Evolutionary conservation across 805 yeast species (phyloP).

Genomic region (Lachancea sp.): DNA sequence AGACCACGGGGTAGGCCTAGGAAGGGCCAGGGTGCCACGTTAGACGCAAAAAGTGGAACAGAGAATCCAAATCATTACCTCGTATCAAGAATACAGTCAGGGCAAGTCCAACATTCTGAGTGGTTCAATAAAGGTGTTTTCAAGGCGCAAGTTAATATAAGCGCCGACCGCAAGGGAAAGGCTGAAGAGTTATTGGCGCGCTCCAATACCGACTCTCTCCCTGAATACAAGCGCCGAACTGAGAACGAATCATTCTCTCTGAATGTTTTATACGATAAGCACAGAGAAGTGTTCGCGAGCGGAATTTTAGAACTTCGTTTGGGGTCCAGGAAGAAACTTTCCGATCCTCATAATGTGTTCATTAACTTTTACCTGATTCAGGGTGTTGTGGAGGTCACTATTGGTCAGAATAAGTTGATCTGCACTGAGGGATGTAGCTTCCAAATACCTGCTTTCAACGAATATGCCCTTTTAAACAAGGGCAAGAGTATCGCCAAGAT

Average conservation of each 20-base stretch:
- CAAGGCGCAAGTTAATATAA: constrained; percentile 27
- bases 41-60: not conserved
- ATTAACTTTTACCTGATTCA: constrained; percentile 68
- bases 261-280: constrained; percentile 57
- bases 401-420: constrained; percentile 52
- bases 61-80: constrained; percentile 20
- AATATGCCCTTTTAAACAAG: constrained; percentile 59
- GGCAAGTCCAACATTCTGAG: constrained; percentile 19
- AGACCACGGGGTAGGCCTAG: constrained; percentile 29
- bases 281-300: constrained; percentile 59
- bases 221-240: constrained; percentile 36
- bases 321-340: constrained; percentile 54
- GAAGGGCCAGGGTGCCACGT: constrained; percentile 12
- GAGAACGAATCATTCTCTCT: constrained; percentile 51
- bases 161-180: constrained; percentile 17
- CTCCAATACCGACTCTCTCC: constrained; percentile 52
- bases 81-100: constrained; percentile 20
- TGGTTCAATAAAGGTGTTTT: constrained; percentile 30
- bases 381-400: constrained; percentile 63
- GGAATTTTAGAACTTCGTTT: constrained; percentile 68
- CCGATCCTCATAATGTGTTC: constrained; percentile 52
- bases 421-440: constrained; percentile 71
- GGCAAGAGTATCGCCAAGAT: constrained; percentile 53
- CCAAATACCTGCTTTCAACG: constrained; percentile 72
- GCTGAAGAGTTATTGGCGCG: constrained; percentile 45